Evolutionary conservation across 345 rosid genomes (phyloP).

Genomic region (Ricinus communis): DNA sequence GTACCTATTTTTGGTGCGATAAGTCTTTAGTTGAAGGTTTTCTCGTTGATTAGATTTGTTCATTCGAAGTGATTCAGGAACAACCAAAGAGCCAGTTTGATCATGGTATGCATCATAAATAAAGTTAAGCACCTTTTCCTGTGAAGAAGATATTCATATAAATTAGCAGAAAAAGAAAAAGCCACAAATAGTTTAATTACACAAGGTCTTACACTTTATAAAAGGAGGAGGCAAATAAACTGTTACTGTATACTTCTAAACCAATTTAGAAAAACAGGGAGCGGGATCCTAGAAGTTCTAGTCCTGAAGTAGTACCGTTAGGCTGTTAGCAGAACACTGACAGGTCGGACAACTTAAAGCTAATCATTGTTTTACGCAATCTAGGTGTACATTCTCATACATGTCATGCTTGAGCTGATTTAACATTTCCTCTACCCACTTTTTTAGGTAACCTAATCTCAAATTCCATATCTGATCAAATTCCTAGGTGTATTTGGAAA

Average conservation of each 20-base stretch:
- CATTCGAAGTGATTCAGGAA: constrained; percentile 65
- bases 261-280: neutral
- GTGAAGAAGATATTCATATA: constrained; percentile 15
- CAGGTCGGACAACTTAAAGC: too few relatives aligned
- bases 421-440: too few relatives aligned
- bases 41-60: constrained; percentile 53
- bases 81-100: constrained; percentile 41
- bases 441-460: too few relatives aligned
- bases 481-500: too few relatives aligned
- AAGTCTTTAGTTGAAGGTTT: constrained; percentile 54
- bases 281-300: neutral
- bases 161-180: constrained; percentile 8
- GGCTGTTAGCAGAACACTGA: too few relatives aligned
- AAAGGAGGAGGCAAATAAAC: neutral
- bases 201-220: neutral
- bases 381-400: too few relatives aligned
- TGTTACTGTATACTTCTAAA: neutral
- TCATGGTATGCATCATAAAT: constrained; percentile 57
- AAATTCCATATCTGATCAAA: too few relatives aligned
- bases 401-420: too few relatives aligned
- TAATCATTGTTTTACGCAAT: neutral
- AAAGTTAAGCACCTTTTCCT: constrained; percentile 70
- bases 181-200: neutral
- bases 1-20: constrained; percentile 71
- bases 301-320: too few relatives aligned